Percentiles rank a stretch among this genome's conserved stretches.
These are phyloP conservation scores for Pseudomassariella vexata DNA, from an alignment of 2,329 filamentous ascomycete species.

Conservation along the genomic window DNA sequence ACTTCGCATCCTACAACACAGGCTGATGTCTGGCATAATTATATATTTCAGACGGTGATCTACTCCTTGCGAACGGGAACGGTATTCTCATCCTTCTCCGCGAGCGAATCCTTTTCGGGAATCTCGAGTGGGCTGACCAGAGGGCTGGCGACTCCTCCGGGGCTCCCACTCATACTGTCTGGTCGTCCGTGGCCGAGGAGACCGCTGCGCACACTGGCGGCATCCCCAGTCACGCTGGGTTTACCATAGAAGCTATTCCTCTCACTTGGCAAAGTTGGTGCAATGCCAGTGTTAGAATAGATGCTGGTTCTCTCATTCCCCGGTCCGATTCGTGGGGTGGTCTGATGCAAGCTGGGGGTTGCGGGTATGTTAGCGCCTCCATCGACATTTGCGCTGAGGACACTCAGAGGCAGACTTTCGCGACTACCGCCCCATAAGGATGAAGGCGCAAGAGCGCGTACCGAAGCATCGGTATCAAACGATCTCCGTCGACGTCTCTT, in stretches of 20 bases:
- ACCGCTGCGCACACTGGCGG: constrained; percentile 73
- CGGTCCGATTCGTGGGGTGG: constrained; percentile 28
- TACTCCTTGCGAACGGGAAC: constrained; percentile 12
- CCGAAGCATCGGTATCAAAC: constrained; percentile 80
- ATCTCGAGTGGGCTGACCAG: constrained; percentile 52
- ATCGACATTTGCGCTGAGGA: constrained; percentile 67
- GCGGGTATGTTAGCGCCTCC: constrained; percentile 32
- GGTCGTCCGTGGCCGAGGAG: constrained; percentile 70
- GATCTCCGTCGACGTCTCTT: constrained; percentile 72
- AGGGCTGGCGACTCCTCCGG: constrained; percentile 56
- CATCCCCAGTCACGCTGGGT: constrained; percentile 54
- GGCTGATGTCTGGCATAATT: too few relatives aligned
- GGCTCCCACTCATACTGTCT: constrained; percentile 76
- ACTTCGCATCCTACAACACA: too few relatives aligned
- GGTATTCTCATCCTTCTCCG: constrained; percentile 23
- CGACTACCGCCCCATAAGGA: constrained; percentile 78
- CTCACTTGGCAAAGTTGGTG: constrained; percentile 64
- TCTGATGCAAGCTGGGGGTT: constrained; percentile 49
- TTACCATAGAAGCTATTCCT: constrained; percentile 76
- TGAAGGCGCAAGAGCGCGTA: constrained; percentile 76
- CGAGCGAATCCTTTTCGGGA: constrained; percentile 21
- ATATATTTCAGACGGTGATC: too few relatives aligned
- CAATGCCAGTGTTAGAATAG: constrained; percentile 69
- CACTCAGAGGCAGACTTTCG: constrained; percentile 72
- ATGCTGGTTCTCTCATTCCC: constrained; percentile 68